phyloP scores from a whole-genome alignment of 805 yeast genomes.

The Ogataea naganishii region DNA sequence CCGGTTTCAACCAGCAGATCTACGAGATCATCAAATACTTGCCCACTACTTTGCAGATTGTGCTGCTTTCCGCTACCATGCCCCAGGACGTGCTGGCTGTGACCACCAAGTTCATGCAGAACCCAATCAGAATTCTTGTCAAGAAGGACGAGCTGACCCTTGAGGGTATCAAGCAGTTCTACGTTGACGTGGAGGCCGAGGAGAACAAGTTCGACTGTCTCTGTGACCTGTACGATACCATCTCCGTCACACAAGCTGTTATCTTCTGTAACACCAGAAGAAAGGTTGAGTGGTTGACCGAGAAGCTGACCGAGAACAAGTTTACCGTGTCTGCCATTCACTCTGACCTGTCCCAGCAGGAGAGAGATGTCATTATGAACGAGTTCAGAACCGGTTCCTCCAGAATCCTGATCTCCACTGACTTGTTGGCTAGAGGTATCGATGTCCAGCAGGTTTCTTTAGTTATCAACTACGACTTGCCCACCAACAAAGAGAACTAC shows the following conservation, averaged over 20 bases:
- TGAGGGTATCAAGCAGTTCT: slow-evolving; percentile 92
- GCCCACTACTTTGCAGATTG: slow-evolving; percentile 86
- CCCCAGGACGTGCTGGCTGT: slow-evolving; percentile 87
- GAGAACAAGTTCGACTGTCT: slow-evolving; percentile 91
- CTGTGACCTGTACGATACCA: slow-evolving; percentile 89
- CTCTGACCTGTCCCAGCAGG: slow-evolving; percentile 93
- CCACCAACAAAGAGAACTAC: slow-evolving; percentile 88
- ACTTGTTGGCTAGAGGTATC: slow-evolving; percentile 96
- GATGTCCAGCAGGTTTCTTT: slow-evolving; percentile 97
- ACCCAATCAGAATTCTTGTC: slow-evolving; percentile 90
- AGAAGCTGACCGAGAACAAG: slow-evolving; percentile 66
- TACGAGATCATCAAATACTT: slow-evolving; percentile 81
- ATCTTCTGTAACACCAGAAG: slow-evolving; percentile 95
- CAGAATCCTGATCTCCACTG: slow-evolving; percentile 91
- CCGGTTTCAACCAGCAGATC: slow-evolving; percentile 94
- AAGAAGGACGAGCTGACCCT: slow-evolving; percentile 90
- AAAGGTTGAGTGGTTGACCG: slow-evolving; percentile 88
- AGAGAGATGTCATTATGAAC: slow-evolving; percentile 89
- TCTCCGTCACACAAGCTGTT: slow-evolving; percentile 95
- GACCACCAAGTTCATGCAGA: slow-evolving; percentile 84
- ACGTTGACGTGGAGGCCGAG: slow-evolving; percentile 85
- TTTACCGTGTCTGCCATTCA: slow-evolving; percentile 95
- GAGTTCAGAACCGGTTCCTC: slow-evolving; percentile 93
- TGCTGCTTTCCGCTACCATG: slow-evolving; percentile 90
- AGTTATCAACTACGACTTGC: slow-evolving; percentile 93